These are phyloP conservation scores for Marsdenia floribunda DNA, from an alignment of 257 asterid genomes.

Conservation along the genomic window DNA sequence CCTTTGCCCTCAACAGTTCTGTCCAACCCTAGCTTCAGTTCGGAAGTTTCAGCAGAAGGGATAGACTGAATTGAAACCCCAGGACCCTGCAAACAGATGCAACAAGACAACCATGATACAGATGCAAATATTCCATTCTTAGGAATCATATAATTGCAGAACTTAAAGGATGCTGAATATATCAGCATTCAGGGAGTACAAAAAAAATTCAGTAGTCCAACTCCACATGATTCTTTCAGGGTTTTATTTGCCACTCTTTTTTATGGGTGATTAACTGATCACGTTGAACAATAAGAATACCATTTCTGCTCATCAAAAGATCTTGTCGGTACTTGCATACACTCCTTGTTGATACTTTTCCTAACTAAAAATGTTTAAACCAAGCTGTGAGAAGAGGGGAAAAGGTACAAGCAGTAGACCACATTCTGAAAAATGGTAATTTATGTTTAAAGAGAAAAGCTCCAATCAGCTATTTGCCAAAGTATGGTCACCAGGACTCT, in stretches of 20 bases:
- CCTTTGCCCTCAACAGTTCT: slow-evolving; percentile 40
- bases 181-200: not conserved
- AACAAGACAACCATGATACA: slow-evolving; percentile 23
- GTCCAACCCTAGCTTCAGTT: slow-evolving; percentile 32
- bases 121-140: slow-evolving; percentile 17
- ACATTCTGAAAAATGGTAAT: not conserved
- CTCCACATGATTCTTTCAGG: not conserved
- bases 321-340: not conserved
- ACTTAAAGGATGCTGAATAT: not conserved
- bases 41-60: slow-evolving; percentile 38
- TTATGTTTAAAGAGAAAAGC: not conserved
- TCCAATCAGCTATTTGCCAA: not conserved
- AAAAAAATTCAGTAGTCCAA: not conserved
- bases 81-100: slow-evolving; percentile 39
- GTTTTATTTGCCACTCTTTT: not conserved
- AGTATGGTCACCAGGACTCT: not conserved
- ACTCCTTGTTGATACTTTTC: not conserved
- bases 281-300: not conserved
- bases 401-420: not conserved
- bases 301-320: not conserved
- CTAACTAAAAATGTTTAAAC: not conserved
- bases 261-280: not conserved
- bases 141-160: not conserved
- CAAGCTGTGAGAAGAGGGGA: not conserved
- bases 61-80: slow-evolving; percentile 34